These are phyloP conservation scores for Wallacemonas sp. DNA, from an alignment of 208 protist species.

Conservation along the genomic window DNA sequence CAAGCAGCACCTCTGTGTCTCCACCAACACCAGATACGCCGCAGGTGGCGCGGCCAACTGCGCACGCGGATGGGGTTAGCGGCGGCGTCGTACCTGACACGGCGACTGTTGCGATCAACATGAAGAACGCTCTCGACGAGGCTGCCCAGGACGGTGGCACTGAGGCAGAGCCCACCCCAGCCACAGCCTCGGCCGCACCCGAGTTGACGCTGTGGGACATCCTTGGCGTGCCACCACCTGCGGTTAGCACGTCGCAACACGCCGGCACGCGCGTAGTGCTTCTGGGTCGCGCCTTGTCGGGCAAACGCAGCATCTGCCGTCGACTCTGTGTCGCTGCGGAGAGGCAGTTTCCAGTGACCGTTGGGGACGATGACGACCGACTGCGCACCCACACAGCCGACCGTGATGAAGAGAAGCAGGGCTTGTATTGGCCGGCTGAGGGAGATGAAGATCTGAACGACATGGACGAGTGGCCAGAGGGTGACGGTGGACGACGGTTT, in stretches of 20 bases:
- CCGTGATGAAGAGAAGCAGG: background rate
- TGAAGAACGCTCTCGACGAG: conserved; percentile 1
- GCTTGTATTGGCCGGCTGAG: conserved; percentile 29
- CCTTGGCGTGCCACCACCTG: conserved; percentile 49
- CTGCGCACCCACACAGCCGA: background rate
- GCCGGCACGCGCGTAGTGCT: conserved; percentile 55
- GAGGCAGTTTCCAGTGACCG: conserved; percentile 29
- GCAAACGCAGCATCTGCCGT: conserved; percentile 74
- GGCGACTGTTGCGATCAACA: background rate
- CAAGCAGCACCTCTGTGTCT: background rate
- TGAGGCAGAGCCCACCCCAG: background rate
- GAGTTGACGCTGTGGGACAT: conserved; percentile 41
- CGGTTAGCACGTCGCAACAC: conserved; percentile 39
- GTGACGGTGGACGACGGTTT: background rate
- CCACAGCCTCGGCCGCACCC: background rate
- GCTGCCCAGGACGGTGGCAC: background rate
- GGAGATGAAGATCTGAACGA: conserved; percentile 12
- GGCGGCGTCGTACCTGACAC: background rate
- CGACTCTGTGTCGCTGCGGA: conserved; percentile 65
- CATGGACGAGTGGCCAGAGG: conserved; percentile 13
- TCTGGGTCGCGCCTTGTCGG: conserved; percentile 63
- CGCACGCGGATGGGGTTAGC: background rate
- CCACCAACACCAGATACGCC: conserved; percentile 10
- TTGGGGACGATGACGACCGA: conserved; percentile 2
- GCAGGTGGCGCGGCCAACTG: background rate